phyloP scores from a whole-genome alignment of 129 eudicot species.

The Tanacetum coccineum region DNA sequence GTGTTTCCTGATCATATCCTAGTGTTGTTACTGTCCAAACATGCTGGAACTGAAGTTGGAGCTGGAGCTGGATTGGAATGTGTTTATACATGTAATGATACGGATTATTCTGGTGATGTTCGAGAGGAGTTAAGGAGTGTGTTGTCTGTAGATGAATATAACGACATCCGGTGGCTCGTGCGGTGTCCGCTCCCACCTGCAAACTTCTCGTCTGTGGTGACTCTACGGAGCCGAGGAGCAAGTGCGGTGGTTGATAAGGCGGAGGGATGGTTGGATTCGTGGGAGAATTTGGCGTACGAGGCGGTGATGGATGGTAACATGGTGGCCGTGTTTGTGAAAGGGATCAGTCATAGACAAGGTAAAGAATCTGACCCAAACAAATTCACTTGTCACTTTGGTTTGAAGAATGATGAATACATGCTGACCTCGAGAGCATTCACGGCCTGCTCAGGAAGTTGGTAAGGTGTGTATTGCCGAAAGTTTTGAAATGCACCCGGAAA shows the following conservation, averaged over 20 bases:
- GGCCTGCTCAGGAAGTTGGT: conserved; percentile 97
- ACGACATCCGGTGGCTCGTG: conserved; percentile 42
- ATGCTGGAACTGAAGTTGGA: background rate
- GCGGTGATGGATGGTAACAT: conserved; percentile 59
- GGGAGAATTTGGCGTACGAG: conserved; percentile 77
- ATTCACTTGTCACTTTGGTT: conserved; percentile 75
- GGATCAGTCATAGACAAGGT: conserved; percentile 65
- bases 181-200: conserved; percentile 73
- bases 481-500: conserved; percentile 39
- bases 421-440: conserved; percentile 52
- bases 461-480: conserved; percentile 69
- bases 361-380: conserved; percentile 59
- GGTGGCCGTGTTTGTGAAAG: conserved; percentile 79
- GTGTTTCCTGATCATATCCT: conserved; percentile 71
- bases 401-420: conserved; percentile 36
- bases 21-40: conserved; percentile 30
- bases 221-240: conserved; percentile 25
- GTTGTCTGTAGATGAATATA: conserved; percentile 62
- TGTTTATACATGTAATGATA: conserved; percentile 38
- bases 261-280: conserved; percentile 38
- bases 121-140: conserved; percentile 15
- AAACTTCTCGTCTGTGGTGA: conserved; percentile 46
- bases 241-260: background rate
- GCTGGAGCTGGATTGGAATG: conserved; percentile 38
- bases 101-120: conserved; percentile 18